These are phyloP conservation scores for Backusella parvicylindrica DNA, from an alignment of 192 early-diverging fungal species.

Conservation along the genomic window DNA sequence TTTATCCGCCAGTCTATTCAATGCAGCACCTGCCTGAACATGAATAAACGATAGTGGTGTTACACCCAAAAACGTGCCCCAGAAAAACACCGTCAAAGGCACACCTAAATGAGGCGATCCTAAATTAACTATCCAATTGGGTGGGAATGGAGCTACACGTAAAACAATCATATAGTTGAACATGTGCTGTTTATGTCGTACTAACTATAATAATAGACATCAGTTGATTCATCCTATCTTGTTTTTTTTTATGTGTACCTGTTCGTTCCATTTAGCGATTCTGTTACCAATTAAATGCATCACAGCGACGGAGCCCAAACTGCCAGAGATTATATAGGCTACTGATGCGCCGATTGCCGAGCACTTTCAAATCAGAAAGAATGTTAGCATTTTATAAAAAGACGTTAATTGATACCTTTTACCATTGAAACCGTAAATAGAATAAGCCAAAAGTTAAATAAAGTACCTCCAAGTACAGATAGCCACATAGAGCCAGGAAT, in stretches of 20 bases:
- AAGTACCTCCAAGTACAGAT: slow-evolving; percentile 51
- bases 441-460: slow-evolving; percentile 51
- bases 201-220: slow-evolving; percentile 13
- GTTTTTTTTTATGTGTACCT: slow-evolving; percentile 28
- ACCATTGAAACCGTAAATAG: slow-evolving; percentile 48
- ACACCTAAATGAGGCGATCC: slow-evolving; percentile 56
- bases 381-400: neutral
- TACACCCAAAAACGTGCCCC: slow-evolving; percentile 56
- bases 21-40: slow-evolving; percentile 53
- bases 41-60: slow-evolving; percentile 49
- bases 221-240: neutral
- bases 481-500: slow-evolving; percentile 65
- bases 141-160: slow-evolving; percentile 52
- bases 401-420: neutral
- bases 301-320: slow-evolving; percentile 46
- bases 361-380: slow-evolving; percentile 36
- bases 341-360: slow-evolving; percentile 50
- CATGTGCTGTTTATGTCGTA: slow-evolving; percentile 50
- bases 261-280: slow-evolving; percentile 45
- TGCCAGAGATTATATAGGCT: slow-evolving; percentile 49
- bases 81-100: slow-evolving; percentile 44
- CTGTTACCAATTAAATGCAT: slow-evolving; percentile 41
- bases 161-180: slow-evolving; percentile 58
- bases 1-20: slow-evolving; percentile 48
- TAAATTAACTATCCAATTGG: slow-evolving; percentile 59